Evolutionary conservation across 768 basidiomycete genomes (phyloP).

Genomic region (Rhizopogon rudus): DNA sequence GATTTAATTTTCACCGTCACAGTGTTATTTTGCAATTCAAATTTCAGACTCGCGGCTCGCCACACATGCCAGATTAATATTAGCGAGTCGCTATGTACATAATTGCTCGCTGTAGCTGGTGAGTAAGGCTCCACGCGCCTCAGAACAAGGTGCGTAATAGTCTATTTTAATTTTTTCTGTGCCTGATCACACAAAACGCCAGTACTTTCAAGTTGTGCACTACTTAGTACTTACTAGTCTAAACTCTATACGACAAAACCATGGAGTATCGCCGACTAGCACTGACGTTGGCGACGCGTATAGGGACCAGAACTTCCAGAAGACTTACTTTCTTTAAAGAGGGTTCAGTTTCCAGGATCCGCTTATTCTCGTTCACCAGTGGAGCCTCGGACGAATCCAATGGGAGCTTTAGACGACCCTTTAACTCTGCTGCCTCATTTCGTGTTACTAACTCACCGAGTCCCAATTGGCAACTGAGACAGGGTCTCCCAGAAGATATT

Average conservation of each 20-base stretch:
- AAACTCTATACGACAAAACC: not conserved
- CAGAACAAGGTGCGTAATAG: no score
- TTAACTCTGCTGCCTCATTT: conserved; percentile 25
- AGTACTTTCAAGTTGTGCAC: not conserved
- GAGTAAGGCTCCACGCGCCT: no score
- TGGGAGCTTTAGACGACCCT: conserved; percentile 7
- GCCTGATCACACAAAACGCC: no score
- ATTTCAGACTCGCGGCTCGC: no score
- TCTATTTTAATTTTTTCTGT: no score
- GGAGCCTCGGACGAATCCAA: not conserved
- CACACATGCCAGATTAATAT: no score
- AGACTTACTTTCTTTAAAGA: not conserved
- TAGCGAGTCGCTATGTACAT: no score
- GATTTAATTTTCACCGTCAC: no score
- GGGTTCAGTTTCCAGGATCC: not conserved
- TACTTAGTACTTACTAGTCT: not conserved
- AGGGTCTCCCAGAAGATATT: conserved; percentile 24
- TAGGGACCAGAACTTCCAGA: no score
- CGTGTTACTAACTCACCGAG: conserved; percentile 33
- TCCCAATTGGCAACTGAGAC: conserved; percentile 39
- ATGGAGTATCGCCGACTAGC: not conserved
- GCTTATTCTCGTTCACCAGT: conserved; percentile 1
- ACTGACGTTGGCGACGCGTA: not conserved
- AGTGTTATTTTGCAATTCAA: no score
- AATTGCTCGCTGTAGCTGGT: no score